phyloP scores from a whole-genome alignment of 1,284 basidiomycete species.

The Trametes polyzona region DNA sequence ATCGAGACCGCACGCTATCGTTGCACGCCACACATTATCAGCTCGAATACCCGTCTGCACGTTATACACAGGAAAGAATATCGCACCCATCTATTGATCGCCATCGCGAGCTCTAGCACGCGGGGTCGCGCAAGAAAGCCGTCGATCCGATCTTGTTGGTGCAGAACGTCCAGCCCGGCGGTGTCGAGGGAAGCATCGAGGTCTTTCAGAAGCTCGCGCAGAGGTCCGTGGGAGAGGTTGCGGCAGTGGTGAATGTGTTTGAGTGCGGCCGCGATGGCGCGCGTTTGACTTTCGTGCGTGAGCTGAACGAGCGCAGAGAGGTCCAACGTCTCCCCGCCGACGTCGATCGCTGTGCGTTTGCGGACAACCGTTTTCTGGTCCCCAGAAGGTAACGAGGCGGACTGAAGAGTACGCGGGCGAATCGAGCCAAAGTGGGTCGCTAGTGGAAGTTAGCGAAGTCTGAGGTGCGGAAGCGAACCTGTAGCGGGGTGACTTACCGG shows the following conservation, averaged over 20 bases:
- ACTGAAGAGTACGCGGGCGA: constrained; percentile 3
- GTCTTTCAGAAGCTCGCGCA: not conserved
- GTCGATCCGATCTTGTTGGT: constrained; percentile 17
- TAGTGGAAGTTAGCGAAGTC: not conserved
- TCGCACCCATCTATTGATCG: constrained; percentile 28
- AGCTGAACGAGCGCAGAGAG: constrained; percentile 25
- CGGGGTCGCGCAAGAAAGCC: constrained; percentile 29
- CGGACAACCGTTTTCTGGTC: constrained; percentile 16
- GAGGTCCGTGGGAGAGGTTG: not conserved
- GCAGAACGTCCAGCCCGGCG: constrained; percentile 14
- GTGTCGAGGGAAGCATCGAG: constrained; percentile 6
- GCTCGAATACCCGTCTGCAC: not conserved
- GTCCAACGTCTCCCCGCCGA: constrained; percentile 19
- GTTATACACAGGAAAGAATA: not conserved
- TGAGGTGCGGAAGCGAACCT: not conserved
- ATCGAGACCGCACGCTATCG: constrained; percentile 11
- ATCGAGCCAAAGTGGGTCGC: constrained; percentile 11
- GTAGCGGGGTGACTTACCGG: constrained; percentile 6
- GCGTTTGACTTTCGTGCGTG: constrained; percentile 27
- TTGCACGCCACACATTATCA: constrained; percentile 4
- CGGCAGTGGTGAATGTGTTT: constrained; percentile 3
- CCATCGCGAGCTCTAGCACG: constrained; percentile 28
- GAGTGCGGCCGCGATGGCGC: constrained; percentile 23
- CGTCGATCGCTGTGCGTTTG: constrained; percentile 19
- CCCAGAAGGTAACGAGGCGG: constrained; percentile 10